Evolutionary conservation across 192 early-diverging fungal species (phyloP), one percentile per base, ranked within the genome.

Genomic region (Chytriomyces sp.): DNA sequence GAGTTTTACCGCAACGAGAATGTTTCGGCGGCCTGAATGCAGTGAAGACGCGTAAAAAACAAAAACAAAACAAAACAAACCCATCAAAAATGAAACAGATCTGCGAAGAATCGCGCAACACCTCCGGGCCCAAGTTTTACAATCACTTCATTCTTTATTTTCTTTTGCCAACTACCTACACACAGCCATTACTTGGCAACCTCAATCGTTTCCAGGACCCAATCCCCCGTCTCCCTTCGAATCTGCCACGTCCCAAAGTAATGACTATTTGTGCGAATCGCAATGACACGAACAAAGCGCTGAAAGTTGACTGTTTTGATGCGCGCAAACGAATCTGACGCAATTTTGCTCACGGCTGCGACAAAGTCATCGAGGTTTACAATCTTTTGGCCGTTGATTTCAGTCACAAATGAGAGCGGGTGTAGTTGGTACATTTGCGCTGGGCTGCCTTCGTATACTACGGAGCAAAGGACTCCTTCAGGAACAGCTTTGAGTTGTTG

Each of bases 161-260:
- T 35, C 35, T 35, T 35, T 35, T 35, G 35, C 35, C 35, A 35
- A 35, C 35, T 35, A 35, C 35, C 35, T 35, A 35, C 35, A 35
- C 35, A 35, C 35, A 3, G 35, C 35, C n/a, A n/a, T n/a, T 35
- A 35, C 35, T 35, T 57, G 13, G 53, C 13, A 57, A 57, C 20
- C 16, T 64, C 13, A 26, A 71, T 71, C 20, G 69, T 71, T 53
- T 71, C 69, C 47, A 71, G 26, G 5, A 59, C 50, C 69, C 69
- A 71, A 10, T 71, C 69, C 7, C 24, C 24, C 9, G 57, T 59
- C 3, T 18, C 18, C 43, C 67, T 24, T 16, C 46, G 10, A 8
- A 84, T 66, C 70, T 81, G 68, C 78, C 80, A 84, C 9, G 79
- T 72, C 13, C 83, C 83, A 74, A 81, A 84, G 48, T 84, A 84